Base-by-base conservation (phyloP, 495 filamentous ascomycete genomes). In the Sabuloglossum arenarium region DNA sequence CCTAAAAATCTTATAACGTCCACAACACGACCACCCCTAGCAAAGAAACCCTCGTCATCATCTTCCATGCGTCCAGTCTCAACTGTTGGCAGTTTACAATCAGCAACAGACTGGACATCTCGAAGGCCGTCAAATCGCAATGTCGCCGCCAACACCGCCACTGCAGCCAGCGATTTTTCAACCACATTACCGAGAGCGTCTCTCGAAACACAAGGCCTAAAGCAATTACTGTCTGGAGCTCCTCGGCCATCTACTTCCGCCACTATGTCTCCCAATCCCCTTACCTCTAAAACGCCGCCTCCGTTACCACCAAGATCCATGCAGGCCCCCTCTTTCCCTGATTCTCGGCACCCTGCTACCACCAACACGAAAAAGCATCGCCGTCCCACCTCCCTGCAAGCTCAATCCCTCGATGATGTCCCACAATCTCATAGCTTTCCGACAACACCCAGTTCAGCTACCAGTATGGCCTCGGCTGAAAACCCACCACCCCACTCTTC, bases 221-320 rank as follows among this genome's bases (percentile, higher is more conserved):
- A 23, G 30, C 53, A 37, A 31, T 37, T n/a, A 3, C n/a, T 54
- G 30, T 11, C 53, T 21, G 30, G 23, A 16, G 24, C 53, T 54
- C 25, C 53, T 25, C 53, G 53, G n/a, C 30, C 37, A 54, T 54
- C 53, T 28, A 54, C 53, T 9, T 43, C 53, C 53, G 34, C 21
- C 30, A 28, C 28, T 23, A 30, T 6, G 8, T 37, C 30, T 37
- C 14, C 53, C 19, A 19, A 28, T 21, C 19, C 46, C 19, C 39
- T 23, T 43, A 5, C 3, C 1, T 14, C 34, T 14, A 12, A 6
- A 14, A 1, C 34, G 21, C 39, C 19, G 19, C 11, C 39, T 0
- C n/a, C 39, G 19, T n/a, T n/a, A n/a, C n/a, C n/a, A n/a, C n/a
- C n/a, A n/a, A n/a, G n/a, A n/a, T n/a, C n/a, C n/a, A n/a, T n/a